Evolutionary conservation across 306 rosid genomes (phyloP).

Genomic region (Fagus sylvatica): DNA sequence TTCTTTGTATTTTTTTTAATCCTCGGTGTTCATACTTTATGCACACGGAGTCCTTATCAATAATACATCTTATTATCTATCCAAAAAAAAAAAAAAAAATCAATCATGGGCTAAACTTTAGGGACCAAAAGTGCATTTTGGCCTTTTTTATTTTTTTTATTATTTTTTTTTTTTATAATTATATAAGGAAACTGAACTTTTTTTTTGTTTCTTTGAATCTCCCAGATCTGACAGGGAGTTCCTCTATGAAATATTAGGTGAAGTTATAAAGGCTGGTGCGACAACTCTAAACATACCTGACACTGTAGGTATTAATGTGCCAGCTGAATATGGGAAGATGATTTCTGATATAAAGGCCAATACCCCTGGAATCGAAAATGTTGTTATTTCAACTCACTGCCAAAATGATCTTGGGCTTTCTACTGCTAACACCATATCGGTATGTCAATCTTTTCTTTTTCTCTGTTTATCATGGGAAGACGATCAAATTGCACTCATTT

Average conservation of each 20-base stretch:
- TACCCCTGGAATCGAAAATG: slow-evolving; percentile 84
- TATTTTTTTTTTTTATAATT: not conserved
- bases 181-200: not conserved
- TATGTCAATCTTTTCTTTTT: slow-evolving; percentile 28
- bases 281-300: slow-evolving; percentile 96
- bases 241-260: slow-evolving; percentile 83
- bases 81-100: too few species aligned
- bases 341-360: slow-evolving; percentile 88
- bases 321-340: slow-evolving; percentile 67
- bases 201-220: slow-evolving; percentile 8
- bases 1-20: too few species aligned
- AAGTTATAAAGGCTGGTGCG: slow-evolving; percentile 94
- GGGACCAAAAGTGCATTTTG: too few species aligned
- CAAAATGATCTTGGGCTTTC: slow-evolving; percentile 98
- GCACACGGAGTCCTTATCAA: too few species aligned
- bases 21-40: too few species aligned
- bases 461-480: not conserved
- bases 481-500: slow-evolving; percentile 6
- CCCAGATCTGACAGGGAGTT: slow-evolving; percentile 86
- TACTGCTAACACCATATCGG: slow-evolving; percentile 88
- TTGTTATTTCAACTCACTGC: slow-evolving; percentile 93
- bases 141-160: too few species aligned
- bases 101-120: too few species aligned
- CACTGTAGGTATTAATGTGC: slow-evolving; percentile 81
- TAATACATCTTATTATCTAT: too few species aligned